Evolutionary conservation across 371 early-diverging fungal species (phyloP).

Genomic region (Nosema bombycis): DNA sequence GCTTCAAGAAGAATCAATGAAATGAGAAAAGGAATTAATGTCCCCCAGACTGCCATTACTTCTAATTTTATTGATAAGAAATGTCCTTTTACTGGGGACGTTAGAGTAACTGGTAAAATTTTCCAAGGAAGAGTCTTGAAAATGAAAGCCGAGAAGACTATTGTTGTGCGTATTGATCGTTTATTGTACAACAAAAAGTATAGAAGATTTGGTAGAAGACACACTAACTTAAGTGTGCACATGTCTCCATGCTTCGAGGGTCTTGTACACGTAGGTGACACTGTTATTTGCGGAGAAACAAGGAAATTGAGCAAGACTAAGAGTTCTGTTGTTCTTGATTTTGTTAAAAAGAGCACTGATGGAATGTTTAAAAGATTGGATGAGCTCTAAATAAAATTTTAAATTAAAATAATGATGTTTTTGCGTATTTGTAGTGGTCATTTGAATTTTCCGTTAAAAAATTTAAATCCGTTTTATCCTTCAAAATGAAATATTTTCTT

Average conservation of each 20-base stretch:
- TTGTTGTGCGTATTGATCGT: constrained; percentile 93
- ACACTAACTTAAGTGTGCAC: constrained; percentile 97
- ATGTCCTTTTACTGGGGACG: constrained; percentile 97
- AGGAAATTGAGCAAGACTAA: constrained; percentile 66
- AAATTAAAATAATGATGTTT: not conserved
- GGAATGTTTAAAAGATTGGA: constrained; percentile 36
- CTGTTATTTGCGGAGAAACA: constrained; percentile 79
- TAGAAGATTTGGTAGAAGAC: constrained; percentile 99
- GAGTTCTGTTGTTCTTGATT: constrained; percentile 60
- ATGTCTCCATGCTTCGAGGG: constrained; percentile 92
- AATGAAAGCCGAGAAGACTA: constrained; percentile 96
- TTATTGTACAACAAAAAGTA: constrained; percentile 98
- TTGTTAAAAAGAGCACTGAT: constrained; percentile 43
- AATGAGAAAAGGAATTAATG: constrained; percentile 95
- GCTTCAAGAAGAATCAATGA: constrained; percentile 74
- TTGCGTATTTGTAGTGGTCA: not conserved
- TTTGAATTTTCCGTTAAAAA: not conserved
- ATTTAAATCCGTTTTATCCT: no score
- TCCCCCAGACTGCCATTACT: constrained; percentile 91
- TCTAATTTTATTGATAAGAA: constrained; percentile 96
- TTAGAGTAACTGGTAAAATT: constrained; percentile 93
- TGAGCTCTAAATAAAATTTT: constrained; percentile 38
- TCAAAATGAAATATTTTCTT: no score
- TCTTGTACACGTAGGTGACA: constrained; percentile 77
- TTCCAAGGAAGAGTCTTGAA: constrained; percentile 86